Conservation (phyloP, 495 filamentous ascomycete species). For the Podospora bellae-mahoneyi region DNA sequence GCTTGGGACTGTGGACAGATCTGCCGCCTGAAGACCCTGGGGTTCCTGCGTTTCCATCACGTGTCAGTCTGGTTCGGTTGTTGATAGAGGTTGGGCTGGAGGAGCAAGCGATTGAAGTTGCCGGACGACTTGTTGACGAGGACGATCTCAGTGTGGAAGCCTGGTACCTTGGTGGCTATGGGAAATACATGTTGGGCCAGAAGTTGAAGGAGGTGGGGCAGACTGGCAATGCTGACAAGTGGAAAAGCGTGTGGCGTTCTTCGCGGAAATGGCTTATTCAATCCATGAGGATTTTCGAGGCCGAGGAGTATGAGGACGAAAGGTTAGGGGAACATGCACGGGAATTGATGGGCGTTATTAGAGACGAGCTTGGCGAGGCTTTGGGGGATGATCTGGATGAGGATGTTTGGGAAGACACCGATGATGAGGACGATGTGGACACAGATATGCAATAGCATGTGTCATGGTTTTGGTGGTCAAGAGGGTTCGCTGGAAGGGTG, state of each 20-base stretch:
- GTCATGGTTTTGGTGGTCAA: neutral
- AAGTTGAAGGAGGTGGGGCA: slow-evolving; percentile 50
- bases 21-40: slow-evolving; percentile 58
- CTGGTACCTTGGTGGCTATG: slow-evolving; percentile 97
- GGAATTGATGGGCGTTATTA: slow-evolving; percentile 57
- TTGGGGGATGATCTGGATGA: slow-evolving; percentile 50
- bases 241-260: slow-evolving; percentile 50
- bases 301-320: slow-evolving; percentile 70
- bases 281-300: slow-evolving; percentile 56
- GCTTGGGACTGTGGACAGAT: slow-evolving; percentile 75
- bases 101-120: slow-evolving; percentile 75
- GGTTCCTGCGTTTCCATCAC: slow-evolving; percentile 77
- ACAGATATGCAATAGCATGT: slow-evolving; percentile 27
- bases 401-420: slow-evolving; percentile 32
- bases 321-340: slow-evolving; percentile 61
- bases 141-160: slow-evolving; percentile 92
- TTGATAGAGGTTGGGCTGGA: slow-evolving; percentile 88
- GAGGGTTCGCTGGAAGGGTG: neutral
- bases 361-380: slow-evolving; percentile 52
- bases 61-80: slow-evolving; percentile 78
- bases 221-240: slow-evolving; percentile 38
- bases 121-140: slow-evolving; percentile 77
- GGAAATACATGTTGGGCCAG: slow-evolving; percentile 71
- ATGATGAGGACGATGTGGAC: slow-evolving; percentile 28
- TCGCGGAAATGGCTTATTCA: slow-evolving; percentile 60